These are phyloP conservation scores for Talaromyces sp. DNA, from an alignment of 2,329 filamentous ascomycete species.

Conservation along the genomic window DNA sequence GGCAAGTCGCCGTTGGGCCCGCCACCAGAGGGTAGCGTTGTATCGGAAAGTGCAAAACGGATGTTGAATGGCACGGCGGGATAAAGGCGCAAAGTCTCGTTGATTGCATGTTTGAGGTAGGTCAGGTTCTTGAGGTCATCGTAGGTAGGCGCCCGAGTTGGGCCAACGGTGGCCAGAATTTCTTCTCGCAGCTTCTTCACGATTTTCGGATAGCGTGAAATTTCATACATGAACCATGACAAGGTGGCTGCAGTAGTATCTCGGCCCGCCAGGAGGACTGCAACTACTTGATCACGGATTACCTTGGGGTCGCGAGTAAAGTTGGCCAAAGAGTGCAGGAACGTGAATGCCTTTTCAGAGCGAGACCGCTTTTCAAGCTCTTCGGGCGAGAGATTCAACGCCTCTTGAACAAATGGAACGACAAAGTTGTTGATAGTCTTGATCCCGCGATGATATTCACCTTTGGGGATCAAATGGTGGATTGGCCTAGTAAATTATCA, in stretches of 20 bases:
- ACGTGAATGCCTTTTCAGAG: constrained; percentile 57
- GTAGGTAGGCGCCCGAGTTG: constrained; percentile 17
- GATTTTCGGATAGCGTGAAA: constrained; percentile 63
- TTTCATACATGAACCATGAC: constrained; percentile 72
- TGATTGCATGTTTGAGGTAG: constrained; percentile 15
- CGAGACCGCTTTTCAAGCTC: constrained; percentile 56
- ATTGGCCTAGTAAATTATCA: constrained; percentile 45
- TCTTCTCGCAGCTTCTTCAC: constrained; percentile 64
- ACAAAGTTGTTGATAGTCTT: constrained; percentile 66
- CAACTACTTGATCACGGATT: constrained; percentile 67
- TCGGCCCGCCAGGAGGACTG: constrained; percentile 67
- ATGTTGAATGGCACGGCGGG: constrained; percentile 22
- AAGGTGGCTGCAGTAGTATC: constrained; percentile 77
- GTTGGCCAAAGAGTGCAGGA: constrained; percentile 70
- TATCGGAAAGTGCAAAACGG: constrained; percentile 14
- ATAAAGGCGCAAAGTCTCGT: constrained; percentile 17
- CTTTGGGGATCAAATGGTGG: constrained; percentile 55
- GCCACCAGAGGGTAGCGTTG: constrained; percentile 13
- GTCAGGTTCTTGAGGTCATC: constrained; percentile 12
- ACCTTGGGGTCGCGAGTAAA: constrained; percentile 58
- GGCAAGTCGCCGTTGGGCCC: constrained; percentile 13
- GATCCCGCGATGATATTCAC: constrained; percentile 56
- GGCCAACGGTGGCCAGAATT: constrained; percentile 62
- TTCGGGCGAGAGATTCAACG: constrained; percentile 60
- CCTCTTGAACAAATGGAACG: constrained; percentile 66